Conservation (phyloP, 1,284 basidiomycete species). For the Tausonia pullulans region DNA sequence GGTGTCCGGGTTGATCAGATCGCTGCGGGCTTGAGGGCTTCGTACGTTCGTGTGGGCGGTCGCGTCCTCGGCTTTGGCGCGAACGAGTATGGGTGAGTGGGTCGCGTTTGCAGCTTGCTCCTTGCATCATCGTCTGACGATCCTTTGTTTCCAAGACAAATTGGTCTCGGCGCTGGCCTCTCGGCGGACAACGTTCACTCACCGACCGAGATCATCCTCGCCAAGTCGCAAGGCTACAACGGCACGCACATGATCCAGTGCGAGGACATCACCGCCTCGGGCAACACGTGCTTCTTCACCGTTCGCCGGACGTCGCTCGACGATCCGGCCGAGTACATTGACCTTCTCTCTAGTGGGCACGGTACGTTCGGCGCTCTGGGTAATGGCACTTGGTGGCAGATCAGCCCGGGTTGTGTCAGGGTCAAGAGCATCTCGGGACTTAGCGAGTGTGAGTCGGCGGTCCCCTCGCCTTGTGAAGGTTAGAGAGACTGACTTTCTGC, state of each 20-base stretch:
- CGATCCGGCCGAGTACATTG: conserved; percentile 38
- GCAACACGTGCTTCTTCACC: conserved; percentile 62
- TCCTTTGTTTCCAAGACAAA: conserved; percentile 44
- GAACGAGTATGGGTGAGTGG: conserved; percentile 61
- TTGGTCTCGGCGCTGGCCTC: conserved; percentile 63
- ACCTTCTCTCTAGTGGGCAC: conserved; percentile 72
- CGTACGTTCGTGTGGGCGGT: conserved; percentile 55
- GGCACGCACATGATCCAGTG: conserved; percentile 50
- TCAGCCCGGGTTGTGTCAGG: conserved; percentile 57
- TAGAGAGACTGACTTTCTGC: not conserved
- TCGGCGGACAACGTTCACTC: conserved; percentile 61
- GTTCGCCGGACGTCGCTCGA: conserved; percentile 44
- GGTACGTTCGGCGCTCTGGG: conserved; percentile 73
- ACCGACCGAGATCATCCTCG: conserved; percentile 72
- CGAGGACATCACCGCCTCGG: conserved; percentile 53
- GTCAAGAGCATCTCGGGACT: conserved; percentile 74
- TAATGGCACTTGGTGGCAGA: conserved; percentile 64
- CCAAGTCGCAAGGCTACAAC: conserved; percentile 45
- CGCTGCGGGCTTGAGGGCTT: conserved; percentile 60
- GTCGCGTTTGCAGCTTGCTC: conserved; percentile 2
- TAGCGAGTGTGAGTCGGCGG: conserved; percentile 54
- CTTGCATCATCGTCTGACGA: not conserved
- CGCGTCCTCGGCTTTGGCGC: conserved; percentile 82
- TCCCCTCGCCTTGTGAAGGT: conserved; percentile 9
- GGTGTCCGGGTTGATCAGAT: conserved; percentile 52